These are phyloP conservation scores for Aaosphaeria pasadenensis DNA, from an alignment of 2,329 filamentous ascomycete species.

Conservation along the genomic window DNA sequence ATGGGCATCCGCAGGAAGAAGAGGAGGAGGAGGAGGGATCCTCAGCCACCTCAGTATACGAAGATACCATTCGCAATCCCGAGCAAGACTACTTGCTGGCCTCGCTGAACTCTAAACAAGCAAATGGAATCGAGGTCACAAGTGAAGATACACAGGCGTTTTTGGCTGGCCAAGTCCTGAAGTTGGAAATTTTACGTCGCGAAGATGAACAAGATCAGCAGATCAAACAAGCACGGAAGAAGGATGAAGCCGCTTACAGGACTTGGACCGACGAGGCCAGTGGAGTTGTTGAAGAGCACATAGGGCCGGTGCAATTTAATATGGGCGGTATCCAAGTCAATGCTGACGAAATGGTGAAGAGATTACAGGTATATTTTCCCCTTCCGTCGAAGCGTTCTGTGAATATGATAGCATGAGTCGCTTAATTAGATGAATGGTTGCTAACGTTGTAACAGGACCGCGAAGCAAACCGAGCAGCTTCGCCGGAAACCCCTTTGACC, in stretches of 20 bases:
- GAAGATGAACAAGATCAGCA: conserved; percentile 59
- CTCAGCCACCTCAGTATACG: conserved; percentile 70
- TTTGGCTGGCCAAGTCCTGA: conserved; percentile 69
- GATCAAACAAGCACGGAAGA: conserved; percentile 31
- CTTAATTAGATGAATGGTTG: background rate
- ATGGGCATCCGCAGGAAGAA: conserved; percentile 4
- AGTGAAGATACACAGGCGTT: conserved; percentile 77
- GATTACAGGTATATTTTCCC: conserved; percentile 65
- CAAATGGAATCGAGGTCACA: conserved; percentile 56
- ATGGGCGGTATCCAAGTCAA: conserved; percentile 97
- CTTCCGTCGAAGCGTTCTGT: background rate
- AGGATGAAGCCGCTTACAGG: conserved; percentile 24
- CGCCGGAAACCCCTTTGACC: conserved; percentile 18
- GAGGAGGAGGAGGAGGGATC: conserved; percentile 32
- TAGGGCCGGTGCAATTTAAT: conserved; percentile 94
- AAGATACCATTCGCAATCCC: conserved; percentile 75
- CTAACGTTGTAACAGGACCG: conserved; percentile 30
- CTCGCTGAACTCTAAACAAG: conserved; percentile 43
- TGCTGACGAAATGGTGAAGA: conserved; percentile 87
- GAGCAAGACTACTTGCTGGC: conserved; percentile 49
- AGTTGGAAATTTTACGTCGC: conserved; percentile 63
- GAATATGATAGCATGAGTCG: background rate
- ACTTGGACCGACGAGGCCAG: conserved; percentile 25
- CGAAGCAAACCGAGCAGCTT: conserved; percentile 30
- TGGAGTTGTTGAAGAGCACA: conserved; percentile 57